phyloP scores from a whole-genome alignment of 1,139 yeast genomes.

The Zygotorulaspora mrakii region DNA sequence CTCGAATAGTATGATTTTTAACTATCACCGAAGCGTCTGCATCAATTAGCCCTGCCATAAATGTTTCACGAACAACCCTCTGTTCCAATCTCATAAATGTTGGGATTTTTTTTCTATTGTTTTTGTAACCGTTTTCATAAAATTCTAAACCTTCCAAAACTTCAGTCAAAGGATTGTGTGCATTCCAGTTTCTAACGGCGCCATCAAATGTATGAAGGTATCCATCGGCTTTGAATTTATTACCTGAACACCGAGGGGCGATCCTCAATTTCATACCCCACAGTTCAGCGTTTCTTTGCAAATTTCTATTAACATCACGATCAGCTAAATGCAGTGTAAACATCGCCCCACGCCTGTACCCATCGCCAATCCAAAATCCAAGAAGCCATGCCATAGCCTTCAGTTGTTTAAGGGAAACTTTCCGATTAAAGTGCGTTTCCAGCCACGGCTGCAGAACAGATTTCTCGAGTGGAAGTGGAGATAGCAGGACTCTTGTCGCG shows the following conservation, averaged over 20 bases:
- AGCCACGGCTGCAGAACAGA: slow-evolving; percentile 7
- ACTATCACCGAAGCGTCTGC: slow-evolving; percentile 30
- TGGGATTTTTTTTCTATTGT: slow-evolving; percentile 18
- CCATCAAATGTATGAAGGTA: slow-evolving; percentile 8
- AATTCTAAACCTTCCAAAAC: slow-evolving; percentile 9
- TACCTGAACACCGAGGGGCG: background rate
- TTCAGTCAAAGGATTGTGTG: slow-evolving; percentile 7
- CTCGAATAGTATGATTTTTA: slow-evolving; percentile 9
- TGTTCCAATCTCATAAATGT: slow-evolving; percentile 18
- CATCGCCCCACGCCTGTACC: slow-evolving; percentile 9
- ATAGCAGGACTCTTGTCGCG: slow-evolving; percentile 1
- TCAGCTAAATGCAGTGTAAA: slow-evolving; percentile 11
- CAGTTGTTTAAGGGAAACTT: slow-evolving; percentile 3
- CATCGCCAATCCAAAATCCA: slow-evolving; percentile 19
- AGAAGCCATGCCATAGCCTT: slow-evolving; percentile 31
- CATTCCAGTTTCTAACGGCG: slow-evolving; percentile 5
- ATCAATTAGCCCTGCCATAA: slow-evolving; percentile 41
- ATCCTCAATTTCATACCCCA: slow-evolving; percentile 12
- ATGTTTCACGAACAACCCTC: slow-evolving; percentile 37
- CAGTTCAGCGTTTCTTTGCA: slow-evolving; percentile 3
- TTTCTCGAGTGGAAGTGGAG: slow-evolving; percentile 6
- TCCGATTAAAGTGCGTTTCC: slow-evolving; percentile 2
- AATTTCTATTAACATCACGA: slow-evolving; percentile 7
- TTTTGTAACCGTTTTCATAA: slow-evolving; percentile 6
- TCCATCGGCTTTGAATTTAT: slow-evolving; percentile 8